phyloP scores from a whole-genome alignment of 495 filamentous ascomycete species.

The Glonium stellatum region DNA sequence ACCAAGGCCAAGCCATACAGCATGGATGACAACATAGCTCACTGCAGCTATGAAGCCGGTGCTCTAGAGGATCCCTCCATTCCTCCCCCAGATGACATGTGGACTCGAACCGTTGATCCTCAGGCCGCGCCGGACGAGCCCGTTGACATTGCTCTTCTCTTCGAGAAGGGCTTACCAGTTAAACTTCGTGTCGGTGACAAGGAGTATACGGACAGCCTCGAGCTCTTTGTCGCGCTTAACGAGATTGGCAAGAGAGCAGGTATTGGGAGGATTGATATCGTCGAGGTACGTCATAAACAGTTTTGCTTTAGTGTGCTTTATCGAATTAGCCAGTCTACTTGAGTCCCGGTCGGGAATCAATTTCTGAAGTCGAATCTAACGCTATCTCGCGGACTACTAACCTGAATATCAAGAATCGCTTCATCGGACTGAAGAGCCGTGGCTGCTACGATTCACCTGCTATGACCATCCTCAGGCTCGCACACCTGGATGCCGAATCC shows the following conservation, averaged over 20 bases:
- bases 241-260: conserved; percentile 2
- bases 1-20: conserved; percentile 9
- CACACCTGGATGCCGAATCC: conserved; percentile 12
- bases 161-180: conserved; percentile 8
- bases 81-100: conserved; percentile 5
- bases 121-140: neutral
- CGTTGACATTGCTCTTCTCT: conserved; percentile 4
- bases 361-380: too few relatives aligned
- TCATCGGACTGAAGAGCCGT: conserved; percentile 2
- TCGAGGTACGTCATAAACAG: conserved; percentile 7
- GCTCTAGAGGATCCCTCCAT: conserved; percentile 4
- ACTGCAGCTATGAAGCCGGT: conserved; percentile 11
- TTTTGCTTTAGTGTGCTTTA: too few relatives aligned
- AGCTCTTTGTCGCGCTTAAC: conserved; percentile 8
- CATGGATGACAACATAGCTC: conserved; percentile 12
- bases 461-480: conserved; percentile 6
- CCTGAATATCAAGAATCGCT: conserved; percentile 3
- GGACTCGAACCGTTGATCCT: conserved; percentile 9
- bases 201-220: conserved; percentile 3
- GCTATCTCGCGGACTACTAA: too few relatives aligned
- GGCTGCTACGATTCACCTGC: conserved; percentile 12
- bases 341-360: too few relatives aligned
- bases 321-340: too few relatives aligned
- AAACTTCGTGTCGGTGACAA: neutral
- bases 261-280: conserved; percentile 13